Conservation (phyloP, 2,329 filamentous ascomycete species). For the Fusarium liriodendri region DNA sequence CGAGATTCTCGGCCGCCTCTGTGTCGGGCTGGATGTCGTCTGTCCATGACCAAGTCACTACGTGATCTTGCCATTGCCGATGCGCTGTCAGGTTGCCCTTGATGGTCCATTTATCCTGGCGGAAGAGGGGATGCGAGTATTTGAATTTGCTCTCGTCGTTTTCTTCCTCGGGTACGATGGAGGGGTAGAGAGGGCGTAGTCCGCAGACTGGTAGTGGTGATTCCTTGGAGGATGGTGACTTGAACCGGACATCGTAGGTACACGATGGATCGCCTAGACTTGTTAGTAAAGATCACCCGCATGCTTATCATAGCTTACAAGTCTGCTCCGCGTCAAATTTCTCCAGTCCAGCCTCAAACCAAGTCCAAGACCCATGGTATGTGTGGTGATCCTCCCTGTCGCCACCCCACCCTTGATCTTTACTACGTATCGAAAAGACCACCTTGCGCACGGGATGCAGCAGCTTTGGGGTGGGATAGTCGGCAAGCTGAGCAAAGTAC, state of each 20-base stretch:
- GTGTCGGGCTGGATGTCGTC: slow-evolving; percentile 61
- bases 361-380: slow-evolving; percentile 66
- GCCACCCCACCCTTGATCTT: slow-evolving; percentile 69
- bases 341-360: slow-evolving; percentile 73
- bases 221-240: slow-evolving; percentile 28
- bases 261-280: slow-evolving; percentile 45
- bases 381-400: slow-evolving; percentile 46
- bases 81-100: slow-evolving; percentile 59
- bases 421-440: slow-evolving; percentile 67
- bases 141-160: slow-evolving; percentile 35
- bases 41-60: slow-evolving; percentile 64
- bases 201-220: slow-evolving; percentile 48
- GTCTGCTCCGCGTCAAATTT: slow-evolving; percentile 56
- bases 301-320: slow-evolving; percentile 37
- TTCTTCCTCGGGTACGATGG: slow-evolving; percentile 26
- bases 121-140: slow-evolving; percentile 54
- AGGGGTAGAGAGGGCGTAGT: slow-evolving; percentile 53
- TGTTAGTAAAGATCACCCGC: not conserved
- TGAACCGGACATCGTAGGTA: slow-evolving; percentile 45
- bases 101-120: slow-evolving; percentile 54
- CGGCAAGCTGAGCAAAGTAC: slow-evolving; percentile 49
- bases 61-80: slow-evolving; percentile 52
- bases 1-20: slow-evolving; percentile 52
- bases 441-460: slow-evolving; percentile 68
- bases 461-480: slow-evolving; percentile 54